These are phyloP conservation scores for Phytophthora pinifolia DNA, from an alignment of 352 stramenopile species.

Conservation along the genomic window DNA sequence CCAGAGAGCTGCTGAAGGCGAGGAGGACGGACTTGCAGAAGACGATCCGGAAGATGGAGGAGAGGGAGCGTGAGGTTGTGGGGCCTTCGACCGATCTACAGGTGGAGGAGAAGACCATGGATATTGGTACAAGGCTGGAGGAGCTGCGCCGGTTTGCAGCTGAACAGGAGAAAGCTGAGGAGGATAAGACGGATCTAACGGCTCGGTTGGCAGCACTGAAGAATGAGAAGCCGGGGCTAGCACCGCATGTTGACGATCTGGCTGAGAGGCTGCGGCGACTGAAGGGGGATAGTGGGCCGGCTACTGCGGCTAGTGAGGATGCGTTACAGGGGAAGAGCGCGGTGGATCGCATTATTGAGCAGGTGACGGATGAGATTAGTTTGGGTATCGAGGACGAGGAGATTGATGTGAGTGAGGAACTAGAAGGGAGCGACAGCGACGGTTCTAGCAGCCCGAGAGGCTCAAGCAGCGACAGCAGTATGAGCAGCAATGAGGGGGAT, in stretches of 20 bases:
- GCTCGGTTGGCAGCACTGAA: slow-evolving; percentile 53
- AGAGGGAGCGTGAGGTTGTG: not conserved
- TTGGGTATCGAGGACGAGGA: slow-evolving; percentile 51
- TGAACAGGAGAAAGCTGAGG: slow-evolving; percentile 14
- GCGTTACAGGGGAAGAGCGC: slow-evolving; percentile 17
- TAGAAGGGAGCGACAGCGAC: slow-evolving; percentile 14
- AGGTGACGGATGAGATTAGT: slow-evolving; percentile 60
- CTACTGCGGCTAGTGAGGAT: not conserved
- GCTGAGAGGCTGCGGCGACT: slow-evolving; percentile 45
- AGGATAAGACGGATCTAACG: slow-evolving; percentile 27
- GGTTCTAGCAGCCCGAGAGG: no score
- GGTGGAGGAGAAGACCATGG: slow-evolving; percentile 5
- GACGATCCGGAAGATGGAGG: slow-evolving; percentile 28
- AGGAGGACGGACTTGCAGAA: slow-evolving; percentile 37
- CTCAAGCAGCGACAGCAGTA: slow-evolving; percentile 3
- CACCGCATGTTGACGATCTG: slow-evolving; percentile 31
- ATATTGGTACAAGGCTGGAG: slow-evolving; percentile 42
- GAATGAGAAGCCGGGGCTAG: slow-evolving; percentile 31
- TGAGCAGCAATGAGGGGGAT: not conserved
- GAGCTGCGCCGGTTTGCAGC: slow-evolving; percentile 44
- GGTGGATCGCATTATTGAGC: slow-evolving; percentile 54
- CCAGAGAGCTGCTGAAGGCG: slow-evolving; percentile 31
- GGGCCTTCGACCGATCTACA: not conserved
- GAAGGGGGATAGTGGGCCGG: slow-evolving; percentile 7
- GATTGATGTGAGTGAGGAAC: slow-evolving; percentile 17